These are phyloP conservation scores for Filobasidium wieringae DNA, from an alignment of 768 basidiomycete species.

Conservation along the genomic window DNA sequence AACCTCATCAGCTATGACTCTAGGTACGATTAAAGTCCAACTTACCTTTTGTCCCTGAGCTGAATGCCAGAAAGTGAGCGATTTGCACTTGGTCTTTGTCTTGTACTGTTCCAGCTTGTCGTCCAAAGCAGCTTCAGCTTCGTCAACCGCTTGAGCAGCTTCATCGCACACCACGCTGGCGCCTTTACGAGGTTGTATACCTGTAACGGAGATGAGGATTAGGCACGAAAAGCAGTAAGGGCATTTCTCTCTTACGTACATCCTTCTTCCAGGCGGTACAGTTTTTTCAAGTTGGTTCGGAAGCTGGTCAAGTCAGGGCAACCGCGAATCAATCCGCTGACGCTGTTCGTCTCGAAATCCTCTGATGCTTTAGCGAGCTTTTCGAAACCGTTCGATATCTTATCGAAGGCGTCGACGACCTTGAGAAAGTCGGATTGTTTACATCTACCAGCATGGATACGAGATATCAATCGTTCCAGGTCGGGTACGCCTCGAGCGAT, in stretches of 20 bases:
- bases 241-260: conserved; percentile 21
- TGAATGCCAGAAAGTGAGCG: conserved; percentile 61
- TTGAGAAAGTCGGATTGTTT: conserved; percentile 76
- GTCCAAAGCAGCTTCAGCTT: conserved; percentile 62
- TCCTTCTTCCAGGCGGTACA: conserved; percentile 47
- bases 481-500: conserved; percentile 77
- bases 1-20: not conserved
- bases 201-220: conserved; percentile 50
- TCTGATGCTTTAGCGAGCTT: conserved; percentile 56
- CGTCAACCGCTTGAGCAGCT: conserved; percentile 57
- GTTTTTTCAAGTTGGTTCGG: conserved; percentile 58
- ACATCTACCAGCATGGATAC: conserved; percentile 86
- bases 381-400: conserved; percentile 55
- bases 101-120: conserved; percentile 53
- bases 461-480: conserved; percentile 82
- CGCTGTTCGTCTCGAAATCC: conserved; percentile 62
- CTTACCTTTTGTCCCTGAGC: conserved; percentile 65
- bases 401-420: conserved; percentile 72
- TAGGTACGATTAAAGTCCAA: not conserved
- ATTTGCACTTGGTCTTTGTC: conserved; percentile 54
- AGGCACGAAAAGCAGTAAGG: conserved; percentile 2
- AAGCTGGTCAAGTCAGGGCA: conserved; percentile 68
- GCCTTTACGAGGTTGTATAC: conserved; percentile 73
- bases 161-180: conserved; percentile 76
- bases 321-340: conserved; percentile 60